A percentile compares a stretch with the other conserved stretches of the same genome.
Evolutionary conservation across 306 rosid species (phyloP).

Genomic region (Vachellia pachyceras): DNA sequence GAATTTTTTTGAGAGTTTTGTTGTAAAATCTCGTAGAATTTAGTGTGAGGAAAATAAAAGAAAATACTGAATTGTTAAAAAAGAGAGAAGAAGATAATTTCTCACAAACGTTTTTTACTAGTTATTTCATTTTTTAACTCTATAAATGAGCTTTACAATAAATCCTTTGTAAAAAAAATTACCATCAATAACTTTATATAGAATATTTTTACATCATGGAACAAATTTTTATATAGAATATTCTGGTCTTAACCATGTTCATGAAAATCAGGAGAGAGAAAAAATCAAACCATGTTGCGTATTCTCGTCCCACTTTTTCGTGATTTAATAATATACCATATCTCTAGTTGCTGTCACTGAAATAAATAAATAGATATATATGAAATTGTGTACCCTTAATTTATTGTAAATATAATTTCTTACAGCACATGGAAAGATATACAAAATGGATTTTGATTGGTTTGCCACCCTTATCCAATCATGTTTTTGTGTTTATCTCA

Average conservation of each 20-base stretch:
- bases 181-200: not conserved
- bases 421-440: conserved; percentile 16
- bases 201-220: not conserved
- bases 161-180: not conserved
- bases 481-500: not conserved
- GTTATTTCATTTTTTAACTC: not conserved
- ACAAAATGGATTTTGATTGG: not conserved
- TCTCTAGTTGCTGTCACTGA: not conserved
- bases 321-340: not conserved
- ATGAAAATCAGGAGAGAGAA: not conserved
- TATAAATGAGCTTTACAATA: not conserved
- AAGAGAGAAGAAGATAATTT: not conserved
- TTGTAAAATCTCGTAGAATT: not conserved
- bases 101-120: not conserved
- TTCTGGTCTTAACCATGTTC: not conserved
- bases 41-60: not conserved
- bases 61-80: not conserved
- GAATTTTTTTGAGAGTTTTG: no score
- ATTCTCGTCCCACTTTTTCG: not conserved
- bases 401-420: conserved; percentile 38
- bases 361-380: conserved; percentile 1
- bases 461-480: conserved; percentile 41
- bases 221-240: not conserved
- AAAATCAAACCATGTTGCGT: not conserved
- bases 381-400: not conserved